phyloP scores from a whole-genome alignment of 2,329 filamentous ascomycete genomes.

The Epichloe bromicola region DNA sequence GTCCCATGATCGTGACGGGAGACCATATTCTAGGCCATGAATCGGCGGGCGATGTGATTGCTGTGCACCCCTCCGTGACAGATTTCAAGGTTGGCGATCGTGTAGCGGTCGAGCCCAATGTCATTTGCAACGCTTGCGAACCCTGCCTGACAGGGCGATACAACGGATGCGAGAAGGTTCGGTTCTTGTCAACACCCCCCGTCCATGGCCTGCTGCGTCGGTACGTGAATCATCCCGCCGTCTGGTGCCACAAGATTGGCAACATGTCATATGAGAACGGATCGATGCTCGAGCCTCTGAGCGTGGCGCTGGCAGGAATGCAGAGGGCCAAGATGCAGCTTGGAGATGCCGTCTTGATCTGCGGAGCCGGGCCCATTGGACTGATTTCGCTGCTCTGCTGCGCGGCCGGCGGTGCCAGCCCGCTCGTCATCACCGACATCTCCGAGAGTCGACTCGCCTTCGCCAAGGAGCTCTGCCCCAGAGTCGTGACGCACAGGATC shows the following conservation, averaged over 20 bases:
- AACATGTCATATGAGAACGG: slow-evolving; percentile 87
- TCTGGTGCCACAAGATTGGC: slow-evolving; percentile 94
- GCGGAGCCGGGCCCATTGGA: slow-evolving; percentile 88
- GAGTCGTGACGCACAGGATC: slow-evolving; percentile 70
- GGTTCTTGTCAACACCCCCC: slow-evolving; percentile 89
- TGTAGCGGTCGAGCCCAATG: slow-evolving; percentile 86
- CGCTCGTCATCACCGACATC: slow-evolving; percentile 89
- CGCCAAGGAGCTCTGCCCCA: slow-evolving; percentile 70
- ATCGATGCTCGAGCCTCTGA: slow-evolving; percentile 78
- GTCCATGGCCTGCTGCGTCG: slow-evolving; percentile 75
- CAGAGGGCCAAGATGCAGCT: slow-evolving; percentile 69
- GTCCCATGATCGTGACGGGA: slow-evolving; percentile 82
- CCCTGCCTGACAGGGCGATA: slow-evolving; percentile 86
- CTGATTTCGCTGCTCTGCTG: slow-evolving; percentile 77
- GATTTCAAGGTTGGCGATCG: slow-evolving; percentile 73
- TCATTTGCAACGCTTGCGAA: slow-evolving; percentile 84
- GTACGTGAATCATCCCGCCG: slow-evolving; percentile 88
- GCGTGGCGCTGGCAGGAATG: slow-evolving; percentile 77
- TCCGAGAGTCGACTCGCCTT: slow-evolving; percentile 75
- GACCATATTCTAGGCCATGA: slow-evolving; percentile 93
- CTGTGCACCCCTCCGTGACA: slow-evolving; percentile 68
- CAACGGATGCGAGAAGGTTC: slow-evolving; percentile 80
- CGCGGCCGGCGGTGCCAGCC: slow-evolving; percentile 75
- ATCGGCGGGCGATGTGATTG: slow-evolving; percentile 72
- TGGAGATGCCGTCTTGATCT: slow-evolving; percentile 79